Percentiles rank a stretch among this genome's conserved stretches.
These are phyloP conservation scores for Saccharata proteae DNA, from an alignment of 2,329 filamentous ascomycete genomes.

Conservation along the genomic window DNA sequence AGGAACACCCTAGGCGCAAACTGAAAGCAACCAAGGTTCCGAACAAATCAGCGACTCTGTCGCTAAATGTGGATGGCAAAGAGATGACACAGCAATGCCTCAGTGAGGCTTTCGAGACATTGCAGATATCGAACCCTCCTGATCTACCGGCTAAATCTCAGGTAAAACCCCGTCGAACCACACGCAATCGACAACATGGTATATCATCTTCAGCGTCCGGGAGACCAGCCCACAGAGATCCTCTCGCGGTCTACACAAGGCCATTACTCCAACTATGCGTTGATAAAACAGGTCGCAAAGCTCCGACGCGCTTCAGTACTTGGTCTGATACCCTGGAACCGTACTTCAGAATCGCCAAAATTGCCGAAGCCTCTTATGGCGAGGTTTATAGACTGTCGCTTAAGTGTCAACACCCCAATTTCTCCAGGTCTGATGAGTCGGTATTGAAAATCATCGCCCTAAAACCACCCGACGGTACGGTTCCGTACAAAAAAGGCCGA, in stretches of 20 bases:
- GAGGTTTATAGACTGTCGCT: constrained; percentile 50
- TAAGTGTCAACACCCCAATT: constrained; percentile 13
- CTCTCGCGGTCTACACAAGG: constrained; percentile 11
- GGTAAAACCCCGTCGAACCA: neutral
- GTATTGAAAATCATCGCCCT: constrained; percentile 37
- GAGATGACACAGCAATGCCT: neutral
- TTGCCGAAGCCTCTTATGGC: constrained; percentile 55
- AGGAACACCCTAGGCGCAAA: neutral
- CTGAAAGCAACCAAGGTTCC: neutral
- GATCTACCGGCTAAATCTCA: neutral
- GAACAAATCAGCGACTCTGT: neutral
- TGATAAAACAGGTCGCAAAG: constrained; percentile 11
- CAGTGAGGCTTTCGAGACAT: too few relatives aligned
- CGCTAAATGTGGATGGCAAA: neutral
- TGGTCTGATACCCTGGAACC: constrained; percentile 30
- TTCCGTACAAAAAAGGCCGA: neutral
- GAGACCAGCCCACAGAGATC: neutral
- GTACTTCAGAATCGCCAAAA: constrained; percentile 43
- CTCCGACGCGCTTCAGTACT: constrained; percentile 22
- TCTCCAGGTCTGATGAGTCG: constrained; percentile 26
- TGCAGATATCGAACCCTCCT: too few relatives aligned
- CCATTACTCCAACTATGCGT: constrained; percentile 20
- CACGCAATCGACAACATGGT: neutral
- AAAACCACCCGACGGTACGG: constrained; percentile 13
- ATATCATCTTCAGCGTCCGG: neutral